These are phyloP conservation scores for Suillus fuscotomentosus DNA, from an alignment of 768 basidiomycete species.

Conservation along the genomic window DNA sequence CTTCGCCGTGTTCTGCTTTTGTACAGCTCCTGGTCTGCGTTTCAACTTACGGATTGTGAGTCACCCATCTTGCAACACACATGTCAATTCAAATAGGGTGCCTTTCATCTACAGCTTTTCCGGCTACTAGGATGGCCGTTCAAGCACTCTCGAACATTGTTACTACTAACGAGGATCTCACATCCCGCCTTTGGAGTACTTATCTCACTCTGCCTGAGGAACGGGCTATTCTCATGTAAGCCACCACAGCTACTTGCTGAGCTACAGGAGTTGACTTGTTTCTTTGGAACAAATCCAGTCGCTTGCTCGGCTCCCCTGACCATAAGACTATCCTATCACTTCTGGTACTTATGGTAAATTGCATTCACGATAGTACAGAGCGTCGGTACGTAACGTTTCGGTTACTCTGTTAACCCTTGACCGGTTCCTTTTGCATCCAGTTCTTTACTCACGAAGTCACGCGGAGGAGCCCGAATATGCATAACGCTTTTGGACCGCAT, in stretches of 20 bases:
- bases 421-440: conserved; percentile 6
- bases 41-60: conserved; percentile 61
- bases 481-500: conserved; percentile 69
- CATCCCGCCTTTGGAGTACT: conserved; percentile 57
- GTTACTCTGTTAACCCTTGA: conserved; percentile 1
- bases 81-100: not conserved
- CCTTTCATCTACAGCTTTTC: conserved; percentile 45
- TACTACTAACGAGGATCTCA: conserved; percentile 63
- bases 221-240: conserved; percentile 73
- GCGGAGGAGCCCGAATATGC: conserved; percentile 63
- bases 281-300: conserved; percentile 33
- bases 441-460: conserved; percentile 47
- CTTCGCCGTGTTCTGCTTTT: conserved; percentile 67
- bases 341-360: conserved; percentile 72
- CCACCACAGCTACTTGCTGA: conserved; percentile 14
- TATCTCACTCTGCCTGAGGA: conserved; percentile 72
- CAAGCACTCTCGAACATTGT: conserved; percentile 86
- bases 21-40: conserved; percentile 74
- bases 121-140: conserved; percentile 61
- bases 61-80: conserved; percentile 5
- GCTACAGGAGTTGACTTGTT: conserved; percentile 2
- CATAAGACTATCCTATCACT: conserved; percentile 56
- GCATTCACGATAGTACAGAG: conserved; percentile 53
- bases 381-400: conserved; percentile 48
- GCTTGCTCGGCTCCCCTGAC: conserved; percentile 66